These are phyloP conservation scores for Cladophialophora yegresii DNA, from an alignment of 2,329 filamentous ascomycete species.

Conservation along the genomic window DNA sequence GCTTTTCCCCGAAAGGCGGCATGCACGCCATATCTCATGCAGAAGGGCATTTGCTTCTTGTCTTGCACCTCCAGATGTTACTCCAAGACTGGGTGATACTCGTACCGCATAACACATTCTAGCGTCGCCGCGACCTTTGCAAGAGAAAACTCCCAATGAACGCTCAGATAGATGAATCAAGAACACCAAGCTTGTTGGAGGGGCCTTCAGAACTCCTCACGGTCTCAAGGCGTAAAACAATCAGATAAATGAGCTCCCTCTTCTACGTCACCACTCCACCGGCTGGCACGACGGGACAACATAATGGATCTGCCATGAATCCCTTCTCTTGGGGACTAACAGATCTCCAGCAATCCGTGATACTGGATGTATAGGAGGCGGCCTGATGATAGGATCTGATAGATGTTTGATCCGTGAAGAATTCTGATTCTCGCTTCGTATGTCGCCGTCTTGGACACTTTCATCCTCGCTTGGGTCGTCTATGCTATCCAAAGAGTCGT, in stretches of 20 bases:
- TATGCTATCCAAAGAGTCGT: constrained; percentile 2
- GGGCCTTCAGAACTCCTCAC: not conserved
- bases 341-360: constrained; percentile 19
- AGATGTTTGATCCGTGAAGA: constrained; percentile 18
- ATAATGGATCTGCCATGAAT: constrained; percentile 34
- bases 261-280: not conserved
- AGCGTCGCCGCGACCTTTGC: not conserved
- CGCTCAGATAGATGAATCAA: not conserved
- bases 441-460: not conserved
- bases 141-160: not conserved
- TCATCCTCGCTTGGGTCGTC: constrained; percentile 12
- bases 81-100: not conserved
- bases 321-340: constrained; percentile 24
- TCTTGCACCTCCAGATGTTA: not conserved
- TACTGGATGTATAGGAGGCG: constrained; percentile 11
- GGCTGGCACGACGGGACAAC: constrained; percentile 16
- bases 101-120: not conserved
- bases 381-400: constrained; percentile 26
- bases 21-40: not conserved
- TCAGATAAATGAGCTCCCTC: not conserved
- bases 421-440: constrained; percentile 4
- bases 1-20: not conserved
- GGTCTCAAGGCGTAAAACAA: not conserved
- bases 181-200: not conserved
- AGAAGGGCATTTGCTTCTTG: not conserved